Evolutionary conservation across 1,139 yeast genomes (phyloP).

Genomic region (Candida sp.): DNA sequence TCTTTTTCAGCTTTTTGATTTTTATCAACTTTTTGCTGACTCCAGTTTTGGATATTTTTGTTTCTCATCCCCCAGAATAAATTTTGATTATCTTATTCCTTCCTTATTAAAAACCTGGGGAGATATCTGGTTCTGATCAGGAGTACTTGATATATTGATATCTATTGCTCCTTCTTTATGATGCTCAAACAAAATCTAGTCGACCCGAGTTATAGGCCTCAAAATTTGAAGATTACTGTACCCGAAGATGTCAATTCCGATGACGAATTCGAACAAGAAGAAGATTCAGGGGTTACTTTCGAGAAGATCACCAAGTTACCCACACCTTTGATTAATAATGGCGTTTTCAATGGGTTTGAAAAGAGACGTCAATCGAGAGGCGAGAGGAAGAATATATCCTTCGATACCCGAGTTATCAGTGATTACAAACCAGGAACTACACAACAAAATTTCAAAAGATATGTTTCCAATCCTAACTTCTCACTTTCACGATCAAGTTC

Average conservation of each 20-base stretch:
- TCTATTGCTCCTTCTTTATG: background rate
- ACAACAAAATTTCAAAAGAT: constrained; percentile 18
- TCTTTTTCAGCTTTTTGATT: no score
- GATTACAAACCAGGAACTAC: constrained; percentile 30
- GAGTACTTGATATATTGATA: background rate
- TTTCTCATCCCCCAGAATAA: background rate
- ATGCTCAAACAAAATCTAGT: background rate
- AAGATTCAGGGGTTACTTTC: constrained; percentile 21
- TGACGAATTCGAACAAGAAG: background rate
- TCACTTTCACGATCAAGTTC: constrained; percentile 10
- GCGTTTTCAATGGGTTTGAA: constrained; percentile 14
- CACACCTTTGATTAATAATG: constrained; percentile 52
- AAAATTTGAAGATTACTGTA: background rate
- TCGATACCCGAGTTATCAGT: constrained; percentile 10
- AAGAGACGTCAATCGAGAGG: constrained; percentile 1
- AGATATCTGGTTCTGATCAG: background rate
- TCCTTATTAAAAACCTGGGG: background rate
- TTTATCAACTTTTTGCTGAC: no score
- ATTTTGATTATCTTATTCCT: background rate
- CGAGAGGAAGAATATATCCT: background rate
- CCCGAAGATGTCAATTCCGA: constrained; percentile 2
- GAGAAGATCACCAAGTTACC: constrained; percentile 55
- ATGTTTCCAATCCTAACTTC: constrained; percentile 18
- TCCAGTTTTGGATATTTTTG: no score
- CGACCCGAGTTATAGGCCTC: background rate